Conservation (phyloP, 169 alveolate species). For the Eimeria necatrix region DNA sequence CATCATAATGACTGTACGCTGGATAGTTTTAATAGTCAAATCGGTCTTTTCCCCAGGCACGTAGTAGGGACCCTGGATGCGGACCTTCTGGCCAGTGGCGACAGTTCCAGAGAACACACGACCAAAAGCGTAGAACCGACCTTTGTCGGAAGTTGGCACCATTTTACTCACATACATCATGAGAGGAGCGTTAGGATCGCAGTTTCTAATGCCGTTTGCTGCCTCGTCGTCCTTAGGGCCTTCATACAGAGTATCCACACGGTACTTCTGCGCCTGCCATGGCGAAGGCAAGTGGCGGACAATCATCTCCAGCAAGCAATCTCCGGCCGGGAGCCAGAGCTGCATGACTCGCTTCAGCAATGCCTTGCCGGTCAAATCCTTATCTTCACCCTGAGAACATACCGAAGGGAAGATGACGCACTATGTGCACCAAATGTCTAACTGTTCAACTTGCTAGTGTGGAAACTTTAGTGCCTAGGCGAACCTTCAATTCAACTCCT, state of each 20-base stretch:
- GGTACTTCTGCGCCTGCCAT: constrained; percentile 97
- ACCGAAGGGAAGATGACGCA: not conserved
- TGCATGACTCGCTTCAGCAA: constrained; percentile 98
- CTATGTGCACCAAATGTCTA: not conserved
- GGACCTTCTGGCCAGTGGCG: constrained; percentile 97
- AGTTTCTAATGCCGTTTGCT: constrained; percentile 97
- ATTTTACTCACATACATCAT: constrained; percentile 99
- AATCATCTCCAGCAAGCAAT: constrained; percentile 98
- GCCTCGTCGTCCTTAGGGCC: constrained; percentile 99
- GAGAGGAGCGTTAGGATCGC: constrained; percentile 99
- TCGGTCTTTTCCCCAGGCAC: constrained; percentile 99
- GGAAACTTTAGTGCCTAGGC: not conserved
- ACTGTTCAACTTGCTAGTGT: not conserved
- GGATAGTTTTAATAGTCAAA: constrained; percentile 96
- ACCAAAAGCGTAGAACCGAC: constrained; percentile 99
- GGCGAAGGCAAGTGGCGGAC: constrained; percentile 99
- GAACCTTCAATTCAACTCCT: constrained; percentile 94
- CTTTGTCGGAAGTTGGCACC: constrained; percentile 99
- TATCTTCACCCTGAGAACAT: constrained; percentile 90
- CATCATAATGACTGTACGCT: constrained; percentile 99
- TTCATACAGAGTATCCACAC: constrained; percentile 98
- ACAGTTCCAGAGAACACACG: constrained; percentile 99
- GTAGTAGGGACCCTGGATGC: constrained; percentile 99
- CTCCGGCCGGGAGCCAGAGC: constrained; percentile 99
- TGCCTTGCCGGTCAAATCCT: constrained; percentile 97